A percentile compares a stretch with the other conserved stretches of the same genome.
phyloP scores from a whole-genome alignment of 352 stramenopile species.

The Phytopythium chamaehyphon region DNA sequence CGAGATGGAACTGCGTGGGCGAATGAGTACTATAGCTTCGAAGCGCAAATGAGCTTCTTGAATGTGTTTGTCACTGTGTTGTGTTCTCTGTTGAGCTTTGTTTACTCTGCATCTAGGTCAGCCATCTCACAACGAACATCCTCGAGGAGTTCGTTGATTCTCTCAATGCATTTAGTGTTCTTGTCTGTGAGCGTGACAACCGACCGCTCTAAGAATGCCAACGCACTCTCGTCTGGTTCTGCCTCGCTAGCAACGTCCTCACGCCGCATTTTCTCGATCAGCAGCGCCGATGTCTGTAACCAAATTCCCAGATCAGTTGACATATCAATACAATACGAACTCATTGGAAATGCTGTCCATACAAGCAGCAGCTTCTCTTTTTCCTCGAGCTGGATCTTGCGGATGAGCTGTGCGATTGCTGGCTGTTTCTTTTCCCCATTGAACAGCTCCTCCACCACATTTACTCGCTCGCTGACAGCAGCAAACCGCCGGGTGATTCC shows the following conservation, averaged over 20 bases:
- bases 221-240: constrained; percentile 41
- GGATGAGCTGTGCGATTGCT: constrained; percentile 51
- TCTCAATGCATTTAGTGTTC: constrained; percentile 56
- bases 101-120: constrained; percentile 37
- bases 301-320: background rate
- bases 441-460: constrained; percentile 54
- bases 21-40: constrained; percentile 43
- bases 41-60: constrained; percentile 9
- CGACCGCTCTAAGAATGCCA: constrained; percentile 62
- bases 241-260: constrained; percentile 25
- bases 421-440: constrained; percentile 25
- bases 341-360: background rate
- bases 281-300: constrained; percentile 61
- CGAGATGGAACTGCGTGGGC: constrained; percentile 49
- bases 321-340: background rate
- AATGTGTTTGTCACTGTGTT: background rate
- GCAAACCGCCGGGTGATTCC: constrained; percentile 64
- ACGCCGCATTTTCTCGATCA: constrained; percentile 81
- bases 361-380: constrained; percentile 83
- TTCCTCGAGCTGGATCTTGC: constrained; percentile 69
- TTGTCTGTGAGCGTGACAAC: constrained; percentile 45
- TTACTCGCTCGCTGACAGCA: constrained; percentile 62
- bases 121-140: constrained; percentile 53
- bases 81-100: too few species aligned
- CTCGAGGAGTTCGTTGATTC: constrained; percentile 80